Evolutionary conservation across 768 basidiomycete genomes (phyloP).

Genomic region (Gloeopeniophorella convolvens): DNA sequence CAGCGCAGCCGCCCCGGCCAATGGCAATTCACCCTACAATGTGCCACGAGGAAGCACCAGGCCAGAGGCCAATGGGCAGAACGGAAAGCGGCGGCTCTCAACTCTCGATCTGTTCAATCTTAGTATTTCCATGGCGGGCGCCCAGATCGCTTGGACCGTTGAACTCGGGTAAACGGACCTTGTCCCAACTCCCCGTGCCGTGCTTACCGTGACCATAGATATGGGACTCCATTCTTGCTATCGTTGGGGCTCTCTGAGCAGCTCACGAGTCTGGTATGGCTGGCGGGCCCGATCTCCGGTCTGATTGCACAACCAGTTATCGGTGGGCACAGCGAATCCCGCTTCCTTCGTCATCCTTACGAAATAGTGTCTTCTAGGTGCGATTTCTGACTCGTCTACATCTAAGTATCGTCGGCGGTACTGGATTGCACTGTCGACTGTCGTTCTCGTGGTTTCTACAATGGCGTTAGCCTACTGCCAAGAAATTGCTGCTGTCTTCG

Average conservation of each 20-base stretch:
- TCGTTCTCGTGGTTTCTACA: constrained; percentile 71
- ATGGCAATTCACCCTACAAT: not conserved
- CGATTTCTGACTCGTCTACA: constrained; percentile 89
- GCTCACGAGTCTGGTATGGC: constrained; percentile 91
- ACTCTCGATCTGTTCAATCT: constrained; percentile 57
- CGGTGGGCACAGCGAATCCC: constrained; percentile 42
- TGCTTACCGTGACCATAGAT: constrained; percentile 42
- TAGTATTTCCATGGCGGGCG: constrained; percentile 90
- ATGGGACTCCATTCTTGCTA: constrained; percentile 91
- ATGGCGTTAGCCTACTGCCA: constrained; percentile 79
- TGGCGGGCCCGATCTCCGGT: constrained; percentile 91
- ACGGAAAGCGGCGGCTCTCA: constrained; percentile 30
- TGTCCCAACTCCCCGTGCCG: not conserved
- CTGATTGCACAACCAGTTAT: constrained; percentile 96
- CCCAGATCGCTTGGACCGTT: constrained; percentile 93
- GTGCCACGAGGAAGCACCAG: not conserved
- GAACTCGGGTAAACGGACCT: constrained; percentile 69
- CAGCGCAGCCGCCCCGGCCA: not conserved
- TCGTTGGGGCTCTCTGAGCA: constrained; percentile 77
- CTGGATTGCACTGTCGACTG: constrained; percentile 89
- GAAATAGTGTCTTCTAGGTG: constrained; percentile 43
- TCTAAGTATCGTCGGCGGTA: constrained; percentile 88
- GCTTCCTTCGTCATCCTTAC: not conserved
- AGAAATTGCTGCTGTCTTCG: constrained; percentile 61
- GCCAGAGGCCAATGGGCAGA: constrained; percentile 24